Evolutionary conservation across 768 basidiomycete genomes (phyloP).

Genomic region (Mycena alexandri): DNA sequence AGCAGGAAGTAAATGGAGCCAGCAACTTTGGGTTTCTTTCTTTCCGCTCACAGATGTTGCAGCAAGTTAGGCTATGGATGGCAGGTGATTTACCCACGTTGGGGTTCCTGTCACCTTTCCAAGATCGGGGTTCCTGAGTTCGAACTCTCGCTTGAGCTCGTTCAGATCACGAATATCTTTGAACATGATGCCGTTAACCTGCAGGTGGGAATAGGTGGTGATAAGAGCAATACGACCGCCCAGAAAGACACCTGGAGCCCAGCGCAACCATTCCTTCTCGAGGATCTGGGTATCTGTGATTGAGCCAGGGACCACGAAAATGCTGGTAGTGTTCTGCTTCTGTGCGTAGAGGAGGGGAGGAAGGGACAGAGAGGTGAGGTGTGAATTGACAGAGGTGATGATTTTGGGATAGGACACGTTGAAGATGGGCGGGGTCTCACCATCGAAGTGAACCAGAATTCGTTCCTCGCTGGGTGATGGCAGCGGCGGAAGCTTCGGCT

Average conservation of each 20-base stretch:
- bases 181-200: constrained; percentile 9
- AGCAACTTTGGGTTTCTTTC: too few species aligned
- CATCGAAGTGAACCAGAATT: too few species aligned
- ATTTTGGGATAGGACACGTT: too few species aligned
- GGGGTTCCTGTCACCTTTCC: background rate
- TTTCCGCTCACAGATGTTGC: background rate
- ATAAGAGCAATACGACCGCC: constrained; percentile 5
- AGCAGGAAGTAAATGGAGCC: constrained; percentile 1
- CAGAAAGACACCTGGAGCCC: background rate
- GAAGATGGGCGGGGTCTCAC: too few species aligned
- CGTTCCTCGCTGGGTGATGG: too few species aligned
- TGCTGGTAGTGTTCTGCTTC: too few species aligned
- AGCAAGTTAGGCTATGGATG: background rate
- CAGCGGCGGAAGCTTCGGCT: too few species aligned
- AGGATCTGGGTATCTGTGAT: background rate
- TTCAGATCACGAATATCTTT: constrained; percentile 1
- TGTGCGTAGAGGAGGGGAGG: too few species aligned
- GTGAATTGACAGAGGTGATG: too few species aligned
- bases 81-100: background rate
- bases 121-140: constrained; percentile 3
- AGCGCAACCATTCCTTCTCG: background rate
- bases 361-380: too few species aligned
- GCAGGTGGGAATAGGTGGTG: background rate
- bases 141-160: background rate
- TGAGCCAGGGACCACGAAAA: too few species aligned